Evolutionary conservation across 2,329 filamentous ascomycete species (phyloP).

Genomic region (Coniochaeta sp.): DNA sequence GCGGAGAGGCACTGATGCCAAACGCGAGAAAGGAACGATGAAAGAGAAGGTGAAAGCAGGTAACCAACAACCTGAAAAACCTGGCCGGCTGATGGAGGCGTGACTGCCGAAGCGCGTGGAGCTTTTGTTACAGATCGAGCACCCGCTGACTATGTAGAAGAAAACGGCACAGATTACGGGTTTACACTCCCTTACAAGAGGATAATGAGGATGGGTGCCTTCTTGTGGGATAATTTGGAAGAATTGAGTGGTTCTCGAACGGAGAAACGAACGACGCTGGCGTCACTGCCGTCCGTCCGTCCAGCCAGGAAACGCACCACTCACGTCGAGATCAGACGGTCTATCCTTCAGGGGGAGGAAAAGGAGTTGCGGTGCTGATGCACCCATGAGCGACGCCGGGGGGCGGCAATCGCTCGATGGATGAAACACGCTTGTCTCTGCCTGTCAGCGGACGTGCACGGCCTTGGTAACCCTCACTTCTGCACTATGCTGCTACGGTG

Average conservation of each 20-base stretch:
- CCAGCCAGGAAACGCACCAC: not conserved
- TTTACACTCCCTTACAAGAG: not conserved
- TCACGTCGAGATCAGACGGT: not conserved
- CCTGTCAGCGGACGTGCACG: not conserved
- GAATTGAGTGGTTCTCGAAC: not conserved
- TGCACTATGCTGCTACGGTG: not conserved
- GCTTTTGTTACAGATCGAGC: not conserved
- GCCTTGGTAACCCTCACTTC: not conserved
- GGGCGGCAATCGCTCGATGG: not conserved
- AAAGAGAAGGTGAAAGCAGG: not conserved
- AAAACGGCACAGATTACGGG: not conserved
- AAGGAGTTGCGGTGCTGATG: not conserved
- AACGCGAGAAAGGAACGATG: not conserved
- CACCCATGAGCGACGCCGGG: not conserved
- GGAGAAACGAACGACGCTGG: not conserved
- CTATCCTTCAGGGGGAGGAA: not conserved
- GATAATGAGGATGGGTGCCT: not conserved
- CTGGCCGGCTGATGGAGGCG: not conserved
- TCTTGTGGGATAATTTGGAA: not conserved
- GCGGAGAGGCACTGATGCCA: not conserved
- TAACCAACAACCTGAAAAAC: not conserved
- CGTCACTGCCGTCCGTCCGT: not conserved
- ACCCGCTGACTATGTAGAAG: not conserved
- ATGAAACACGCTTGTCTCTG: constrained; percentile 1
- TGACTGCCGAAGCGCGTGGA: not conserved